Evolutionary conservation across 1,284 basidiomycete species (phyloP).

Genomic region (Sanghuangporus baumii): DNA sequence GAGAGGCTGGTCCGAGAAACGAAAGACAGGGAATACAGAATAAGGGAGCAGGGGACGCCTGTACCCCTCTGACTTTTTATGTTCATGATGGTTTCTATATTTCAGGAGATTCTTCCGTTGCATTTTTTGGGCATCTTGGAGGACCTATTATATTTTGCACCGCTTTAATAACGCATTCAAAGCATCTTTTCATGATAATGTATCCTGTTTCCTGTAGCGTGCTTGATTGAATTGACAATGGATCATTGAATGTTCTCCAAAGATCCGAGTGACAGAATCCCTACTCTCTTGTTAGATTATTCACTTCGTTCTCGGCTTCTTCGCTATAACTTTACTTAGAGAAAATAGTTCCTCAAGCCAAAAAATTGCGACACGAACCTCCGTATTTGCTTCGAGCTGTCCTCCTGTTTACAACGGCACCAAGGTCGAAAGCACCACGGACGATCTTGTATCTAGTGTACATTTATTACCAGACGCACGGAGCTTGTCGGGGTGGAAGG

Average conservation of each 20-base stretch:
- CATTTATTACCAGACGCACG: background rate
- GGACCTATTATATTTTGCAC: background rate
- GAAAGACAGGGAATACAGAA: slow-evolving; percentile 48
- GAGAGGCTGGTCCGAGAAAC: slow-evolving; percentile 64
- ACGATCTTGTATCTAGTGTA: slow-evolving; percentile 85
- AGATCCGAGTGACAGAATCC: slow-evolving; percentile 1
- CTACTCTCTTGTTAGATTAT: slow-evolving; percentile 34
- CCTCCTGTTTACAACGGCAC: slow-evolving; percentile 82
- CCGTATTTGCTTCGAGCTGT: slow-evolving; percentile 91
- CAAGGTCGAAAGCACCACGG: slow-evolving; percentile 88
- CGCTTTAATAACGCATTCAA: background rate
- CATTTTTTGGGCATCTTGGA: background rate
- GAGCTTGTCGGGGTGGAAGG: background rate
- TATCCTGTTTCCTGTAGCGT: background rate
- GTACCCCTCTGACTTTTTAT: background rate
- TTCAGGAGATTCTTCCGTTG: background rate
- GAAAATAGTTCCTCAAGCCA: slow-evolving; percentile 21
- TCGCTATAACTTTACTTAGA: slow-evolving; percentile 41
- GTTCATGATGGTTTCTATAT: background rate
- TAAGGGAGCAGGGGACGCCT: slow-evolving; percentile 48
- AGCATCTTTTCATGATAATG: background rate
- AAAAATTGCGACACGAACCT: slow-evolving; percentile 44
- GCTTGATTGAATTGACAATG: background rate
- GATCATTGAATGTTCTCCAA: background rate
- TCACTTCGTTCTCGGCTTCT: slow-evolving; percentile 79